phyloP scores from a whole-genome alignment of 352 stramenopile species.

The Globisporangium cystogenes region DNA sequence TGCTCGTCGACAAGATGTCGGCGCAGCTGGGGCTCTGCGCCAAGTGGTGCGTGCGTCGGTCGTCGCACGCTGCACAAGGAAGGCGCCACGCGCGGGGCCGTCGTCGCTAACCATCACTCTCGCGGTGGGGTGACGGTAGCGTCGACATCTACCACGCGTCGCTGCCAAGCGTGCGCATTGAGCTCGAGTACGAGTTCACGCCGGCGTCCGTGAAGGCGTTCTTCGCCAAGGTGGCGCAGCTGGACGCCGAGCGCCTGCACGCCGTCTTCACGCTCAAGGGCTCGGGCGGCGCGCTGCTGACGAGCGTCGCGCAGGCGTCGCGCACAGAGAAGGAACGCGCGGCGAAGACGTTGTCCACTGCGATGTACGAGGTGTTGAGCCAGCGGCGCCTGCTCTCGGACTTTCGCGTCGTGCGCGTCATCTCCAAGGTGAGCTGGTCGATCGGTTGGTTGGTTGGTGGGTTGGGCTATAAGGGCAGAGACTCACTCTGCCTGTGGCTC shows the following conservation, averaged over 20 bases:
- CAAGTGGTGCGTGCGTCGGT: constrained; percentile 43
- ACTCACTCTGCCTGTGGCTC: constrained; percentile 4
- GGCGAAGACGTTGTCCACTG: constrained; percentile 28
- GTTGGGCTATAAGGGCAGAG: not conserved
- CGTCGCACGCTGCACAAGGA: too few relatives aligned
- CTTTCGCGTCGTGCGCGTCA: constrained; percentile 67
- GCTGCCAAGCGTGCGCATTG: constrained; percentile 59
- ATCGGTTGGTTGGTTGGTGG: not conserved
- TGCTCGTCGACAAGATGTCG: constrained; percentile 73
- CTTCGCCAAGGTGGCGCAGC: constrained; percentile 66
- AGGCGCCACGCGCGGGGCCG: too few relatives aligned
- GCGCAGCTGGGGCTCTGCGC: constrained; percentile 49
- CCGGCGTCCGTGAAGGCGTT: constrained; percentile 62
- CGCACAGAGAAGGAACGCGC: constrained; percentile 15
- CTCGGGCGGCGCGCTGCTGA: not conserved
- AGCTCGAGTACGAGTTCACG: constrained; percentile 80
- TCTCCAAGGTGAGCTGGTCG: constrained; percentile 36
- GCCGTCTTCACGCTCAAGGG: constrained; percentile 29
- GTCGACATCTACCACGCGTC: constrained; percentile 83
- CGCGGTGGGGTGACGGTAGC: constrained; percentile 28
- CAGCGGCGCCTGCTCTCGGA: constrained; percentile 75
- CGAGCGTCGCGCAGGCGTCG: not conserved
- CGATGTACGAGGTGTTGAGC: constrained; percentile 77
- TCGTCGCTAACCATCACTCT: too few relatives aligned
- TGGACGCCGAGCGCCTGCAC: constrained; percentile 69